Evolutionary conservation across 2,329 filamentous ascomycete genomes (phyloP).

Genomic region (Gnomoniopsis smithogilvyi): DNA sequence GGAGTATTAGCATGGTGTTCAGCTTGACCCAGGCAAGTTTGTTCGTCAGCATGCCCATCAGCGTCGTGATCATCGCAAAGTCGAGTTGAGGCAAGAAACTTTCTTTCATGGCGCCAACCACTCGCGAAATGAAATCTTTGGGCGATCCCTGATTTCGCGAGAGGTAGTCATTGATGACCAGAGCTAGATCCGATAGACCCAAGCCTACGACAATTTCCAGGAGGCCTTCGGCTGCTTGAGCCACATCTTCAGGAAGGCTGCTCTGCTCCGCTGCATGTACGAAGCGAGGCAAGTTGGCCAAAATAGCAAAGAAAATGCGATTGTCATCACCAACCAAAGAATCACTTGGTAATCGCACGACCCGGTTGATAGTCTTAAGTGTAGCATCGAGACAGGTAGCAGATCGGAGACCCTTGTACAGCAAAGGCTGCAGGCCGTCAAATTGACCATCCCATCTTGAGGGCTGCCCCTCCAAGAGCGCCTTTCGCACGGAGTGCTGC

Average conservation of each 20-base stretch:
- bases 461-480: slow-evolving; percentile 76
- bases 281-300: slow-evolving; percentile 90
- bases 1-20: slow-evolving; percentile 88
- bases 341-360: slow-evolving; percentile 77
- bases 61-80: slow-evolving; percentile 80
- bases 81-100: slow-evolving; percentile 81
- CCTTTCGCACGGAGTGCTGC: slow-evolving; percentile 62
- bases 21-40: slow-evolving; percentile 84
- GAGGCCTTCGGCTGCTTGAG: slow-evolving; percentile 66
- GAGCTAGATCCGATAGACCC: slow-evolving; percentile 63
- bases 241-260: slow-evolving; percentile 50
- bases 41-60: slow-evolving; percentile 90
- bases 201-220: slow-evolving; percentile 71
- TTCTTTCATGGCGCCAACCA: slow-evolving; percentile 70
- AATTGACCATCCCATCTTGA: slow-evolving; percentile 86
- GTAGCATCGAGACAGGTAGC: slow-evolving; percentile 77
- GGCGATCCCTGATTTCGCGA: slow-evolving; percentile 62
- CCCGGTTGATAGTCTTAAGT: slow-evolving; percentile 71
- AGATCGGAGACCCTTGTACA: slow-evolving; percentile 91
- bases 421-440: slow-evolving; percentile 77
- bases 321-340: slow-evolving; percentile 77
- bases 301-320: slow-evolving; percentile 77
- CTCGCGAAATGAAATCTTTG: slow-evolving; percentile 72
- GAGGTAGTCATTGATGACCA: slow-evolving; percentile 68
- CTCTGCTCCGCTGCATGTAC: slow-evolving; percentile 72